phyloP scores from a whole-genome alignment of 805 yeast species.

The Saturnispora dispora region DNA sequence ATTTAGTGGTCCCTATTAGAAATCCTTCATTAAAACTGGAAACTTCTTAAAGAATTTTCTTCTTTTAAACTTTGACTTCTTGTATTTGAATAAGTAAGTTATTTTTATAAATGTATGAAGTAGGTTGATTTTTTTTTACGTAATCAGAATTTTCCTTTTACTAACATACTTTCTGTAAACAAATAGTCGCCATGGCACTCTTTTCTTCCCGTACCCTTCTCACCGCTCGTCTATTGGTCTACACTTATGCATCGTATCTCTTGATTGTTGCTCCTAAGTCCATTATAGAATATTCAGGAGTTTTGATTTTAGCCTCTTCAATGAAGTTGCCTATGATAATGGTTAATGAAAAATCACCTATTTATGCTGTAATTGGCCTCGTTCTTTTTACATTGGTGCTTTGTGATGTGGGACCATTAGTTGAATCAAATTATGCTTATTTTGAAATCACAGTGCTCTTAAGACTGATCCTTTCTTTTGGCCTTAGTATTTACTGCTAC shows the following conservation, averaged over 20 bases:
- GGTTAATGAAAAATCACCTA: slow-evolving; percentile 25
- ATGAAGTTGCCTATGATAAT: slow-evolving; percentile 28
- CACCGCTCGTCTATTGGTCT: slow-evolving; percentile 17
- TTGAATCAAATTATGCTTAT: slow-evolving; percentile 35
- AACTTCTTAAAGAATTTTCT: background rate
- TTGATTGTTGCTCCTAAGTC: slow-evolving; percentile 19
- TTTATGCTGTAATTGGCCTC: slow-evolving; percentile 40
- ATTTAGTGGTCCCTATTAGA: background rate
- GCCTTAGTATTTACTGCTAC: slow-evolving; percentile 41
- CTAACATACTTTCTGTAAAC: background rate
- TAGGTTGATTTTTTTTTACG: background rate
- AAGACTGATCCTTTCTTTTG: slow-evolving; percentile 43
- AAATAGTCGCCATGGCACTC: slow-evolving; percentile 20
- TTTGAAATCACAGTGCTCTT: slow-evolving; percentile 55
- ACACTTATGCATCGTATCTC: slow-evolving; percentile 18
- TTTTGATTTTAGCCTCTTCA: slow-evolving; percentile 22
- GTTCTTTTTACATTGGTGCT: slow-evolving; percentile 37
- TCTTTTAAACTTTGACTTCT: background rate
- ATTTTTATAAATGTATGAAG: background rate
- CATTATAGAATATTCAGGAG: slow-evolving; percentile 24
- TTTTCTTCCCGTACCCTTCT: slow-evolving; percentile 21
- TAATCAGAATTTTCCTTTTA: background rate
- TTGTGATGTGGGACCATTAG: slow-evolving; percentile 50
- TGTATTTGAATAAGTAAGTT: no score
- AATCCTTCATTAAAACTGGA: background rate